Evolutionary conservation across 192 early-diverging fungal species (phyloP).

Genomic region (Coemansia sp.): DNA sequence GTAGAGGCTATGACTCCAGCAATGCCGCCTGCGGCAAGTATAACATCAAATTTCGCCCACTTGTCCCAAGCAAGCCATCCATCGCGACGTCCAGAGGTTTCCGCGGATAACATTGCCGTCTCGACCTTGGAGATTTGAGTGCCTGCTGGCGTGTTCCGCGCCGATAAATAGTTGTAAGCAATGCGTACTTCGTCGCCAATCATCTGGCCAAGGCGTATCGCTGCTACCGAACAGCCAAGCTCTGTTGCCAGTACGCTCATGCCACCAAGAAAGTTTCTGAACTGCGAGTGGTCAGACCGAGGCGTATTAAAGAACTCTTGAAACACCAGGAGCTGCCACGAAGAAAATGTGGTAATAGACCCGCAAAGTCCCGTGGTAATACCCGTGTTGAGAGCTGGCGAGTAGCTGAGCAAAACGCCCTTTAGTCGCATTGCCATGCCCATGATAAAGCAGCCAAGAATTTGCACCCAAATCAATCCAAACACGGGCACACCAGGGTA

Average conservation of each 20-base stretch:
- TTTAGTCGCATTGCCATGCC: slow-evolving; percentile 25
- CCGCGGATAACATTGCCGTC: slow-evolving; percentile 23
- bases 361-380: slow-evolving; percentile 77
- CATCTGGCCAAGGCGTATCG: slow-evolving; percentile 41
- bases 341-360: slow-evolving; percentile 83
- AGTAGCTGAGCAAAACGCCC: slow-evolving; percentile 42
- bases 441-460: slow-evolving; percentile 67
- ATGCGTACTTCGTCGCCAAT: slow-evolving; percentile 33
- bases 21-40: slow-evolving; percentile 17
- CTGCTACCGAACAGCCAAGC: slow-evolving; percentile 37
- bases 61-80: slow-evolving; percentile 43
- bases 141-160: not conserved
- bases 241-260: slow-evolving; percentile 38
- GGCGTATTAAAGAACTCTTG: slow-evolving; percentile 48
- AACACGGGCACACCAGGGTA: slow-evolving; percentile 67
- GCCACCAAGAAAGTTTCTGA: slow-evolving; percentile 54
- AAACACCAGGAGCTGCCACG: slow-evolving; percentile 70
- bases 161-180: slow-evolving; percentile 6
- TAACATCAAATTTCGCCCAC: slow-evolving; percentile 28
- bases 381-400: slow-evolving; percentile 60
- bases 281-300: slow-evolving; percentile 19
- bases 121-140: slow-evolving; percentile 17
- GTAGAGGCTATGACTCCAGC: slow-evolving; percentile 13
- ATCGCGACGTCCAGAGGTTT: slow-evolving; percentile 10
- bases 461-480: slow-evolving; percentile 67